Conservation (phyloP, 2,329 filamentous ascomycete genomes). For the Fusarium caatingaense region DNA sequence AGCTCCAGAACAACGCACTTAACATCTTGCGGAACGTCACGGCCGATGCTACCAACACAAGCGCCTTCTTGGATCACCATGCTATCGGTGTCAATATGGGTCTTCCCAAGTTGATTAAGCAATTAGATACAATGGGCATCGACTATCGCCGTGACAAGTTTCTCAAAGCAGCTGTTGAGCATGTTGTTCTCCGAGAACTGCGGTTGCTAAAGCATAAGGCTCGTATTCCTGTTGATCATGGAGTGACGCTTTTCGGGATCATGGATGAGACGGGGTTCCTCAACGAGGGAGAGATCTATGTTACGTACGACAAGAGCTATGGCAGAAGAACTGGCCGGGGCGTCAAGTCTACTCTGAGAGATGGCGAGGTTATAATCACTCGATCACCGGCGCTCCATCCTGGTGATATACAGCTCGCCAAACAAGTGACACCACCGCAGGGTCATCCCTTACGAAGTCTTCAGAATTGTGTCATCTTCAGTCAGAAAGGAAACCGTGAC, state of each 20-base stretch:
- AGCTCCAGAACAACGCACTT: conserved; percentile 73
- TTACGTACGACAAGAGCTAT: conserved; percentile 62
- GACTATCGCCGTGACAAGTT: conserved; percentile 77
- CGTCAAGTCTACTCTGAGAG: conserved; percentile 47
- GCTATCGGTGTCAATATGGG: conserved; percentile 70
- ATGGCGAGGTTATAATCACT: conserved; percentile 71
- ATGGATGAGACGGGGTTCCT: conserved; percentile 84
- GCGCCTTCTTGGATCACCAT: conserved; percentile 72
- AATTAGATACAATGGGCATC: conserved; percentile 67
- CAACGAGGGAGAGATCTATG: conserved; percentile 74
- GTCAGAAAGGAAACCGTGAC: conserved; percentile 75
- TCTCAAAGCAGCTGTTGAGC: conserved; percentile 76
- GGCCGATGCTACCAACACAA: conserved; percentile 68
- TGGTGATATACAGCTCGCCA: conserved; percentile 78
- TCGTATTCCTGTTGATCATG: conserved; percentile 76
- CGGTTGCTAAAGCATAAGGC: conserved; percentile 82
- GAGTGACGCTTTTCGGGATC: conserved; percentile 82
- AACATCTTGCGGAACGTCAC: conserved; percentile 69
- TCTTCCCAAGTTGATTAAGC: conserved; percentile 70
- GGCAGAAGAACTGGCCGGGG: conserved; percentile 38
- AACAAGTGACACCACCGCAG: conserved; percentile 69
- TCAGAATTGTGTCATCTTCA: conserved; percentile 83
- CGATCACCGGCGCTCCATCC: conserved; percentile 85
- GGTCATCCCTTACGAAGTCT: conserved; percentile 71
- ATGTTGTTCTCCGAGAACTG: conserved; percentile 75